Evolutionary conservation across 768 basidiomycete species (phyloP).

Genomic region (Lactarius akahatsu): DNA sequence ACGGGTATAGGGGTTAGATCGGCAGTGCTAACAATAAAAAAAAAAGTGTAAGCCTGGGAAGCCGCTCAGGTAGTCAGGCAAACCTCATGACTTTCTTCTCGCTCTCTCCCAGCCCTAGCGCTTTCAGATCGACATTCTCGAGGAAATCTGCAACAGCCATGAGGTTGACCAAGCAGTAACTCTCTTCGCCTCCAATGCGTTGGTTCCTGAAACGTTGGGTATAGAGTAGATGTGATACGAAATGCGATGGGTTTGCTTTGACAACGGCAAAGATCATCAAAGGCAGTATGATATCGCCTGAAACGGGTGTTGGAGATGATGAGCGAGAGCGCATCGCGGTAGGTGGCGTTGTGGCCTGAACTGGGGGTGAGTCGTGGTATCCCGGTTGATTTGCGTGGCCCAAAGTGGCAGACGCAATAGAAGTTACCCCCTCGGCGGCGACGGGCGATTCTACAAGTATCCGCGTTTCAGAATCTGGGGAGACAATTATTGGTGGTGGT

Average conservation of each 20-base stretch:
- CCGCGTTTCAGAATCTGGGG: slow-evolving; percentile 29
- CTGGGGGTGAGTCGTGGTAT: background rate
- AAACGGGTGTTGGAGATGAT: slow-evolving; percentile 52
- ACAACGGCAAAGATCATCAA: slow-evolving; percentile 94
- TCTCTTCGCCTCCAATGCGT: slow-evolving; percentile 73
- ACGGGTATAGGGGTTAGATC: slow-evolving; percentile 82
- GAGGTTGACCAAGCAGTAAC: slow-evolving; percentile 91
- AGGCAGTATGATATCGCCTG: slow-evolving; percentile 89
- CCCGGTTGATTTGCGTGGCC: background rate
- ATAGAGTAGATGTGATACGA: slow-evolving; percentile 70
- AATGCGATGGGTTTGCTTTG: slow-evolving; percentile 82
- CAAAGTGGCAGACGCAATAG: slow-evolving; percentile 9
- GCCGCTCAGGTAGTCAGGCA: slow-evolving; percentile 18
- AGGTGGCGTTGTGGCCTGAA: slow-evolving; percentile 15
- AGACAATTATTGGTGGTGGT: slow-evolving; percentile 32
- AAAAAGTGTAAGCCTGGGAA: slow-evolving; percentile 9
- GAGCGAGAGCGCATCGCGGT: slow-evolving; percentile 27
- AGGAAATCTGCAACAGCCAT: slow-evolving; percentile 96
- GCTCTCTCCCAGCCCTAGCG: slow-evolving; percentile 59
- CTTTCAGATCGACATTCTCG: slow-evolving; percentile 87
- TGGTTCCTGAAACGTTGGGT: slow-evolving; percentile 61
- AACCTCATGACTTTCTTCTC: slow-evolving; percentile 60
- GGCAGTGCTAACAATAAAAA: slow-evolving; percentile 51
- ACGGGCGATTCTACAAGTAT: slow-evolving; percentile 18
- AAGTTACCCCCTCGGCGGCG: slow-evolving; percentile 6